A percentile compares a stretch with the other conserved stretches of the same genome.
phyloP scores from a whole-genome alignment of 106 monocot species.

The Alisma plantagoaquatica region DNA sequence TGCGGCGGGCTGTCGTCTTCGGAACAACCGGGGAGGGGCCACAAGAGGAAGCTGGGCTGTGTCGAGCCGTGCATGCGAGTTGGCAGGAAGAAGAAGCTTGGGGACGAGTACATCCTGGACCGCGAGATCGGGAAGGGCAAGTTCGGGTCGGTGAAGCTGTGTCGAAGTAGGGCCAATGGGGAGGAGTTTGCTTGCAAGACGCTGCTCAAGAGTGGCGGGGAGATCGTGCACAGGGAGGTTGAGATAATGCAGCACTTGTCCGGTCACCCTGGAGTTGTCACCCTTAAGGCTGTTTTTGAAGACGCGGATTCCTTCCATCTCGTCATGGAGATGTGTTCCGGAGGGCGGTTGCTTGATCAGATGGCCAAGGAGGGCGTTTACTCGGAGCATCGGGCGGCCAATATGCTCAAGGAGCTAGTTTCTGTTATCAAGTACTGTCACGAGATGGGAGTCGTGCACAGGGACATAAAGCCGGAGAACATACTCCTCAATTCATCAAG shows the following conservation, averaged over 20 bases:
- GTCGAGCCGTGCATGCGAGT: conserved; percentile 46
- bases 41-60: conserved; percentile 86
- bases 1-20: conserved; percentile 30
- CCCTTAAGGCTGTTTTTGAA: conserved; percentile 66
- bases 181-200: conserved; percentile 79
- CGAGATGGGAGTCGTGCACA: conserved; percentile 94
- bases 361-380: conserved; percentile 52
- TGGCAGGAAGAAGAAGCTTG: conserved; percentile 60
- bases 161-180: conserved; percentile 25
- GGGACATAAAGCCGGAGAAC: conserved; percentile 97
- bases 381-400: conserved; percentile 59
- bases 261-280: conserved; percentile 78
- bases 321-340: conserved; percentile 90
- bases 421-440: conserved; percentile 86
- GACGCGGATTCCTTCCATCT: conserved; percentile 65
- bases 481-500: conserved; percentile 56
- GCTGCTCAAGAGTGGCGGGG: conserved; percentile 72
- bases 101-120: conserved; percentile 54
- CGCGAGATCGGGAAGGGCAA: conserved; percentile 62
- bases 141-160: conserved; percentile 79
- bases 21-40: conserved; percentile 40
- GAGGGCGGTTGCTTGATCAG: conserved; percentile 66
- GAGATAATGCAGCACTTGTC: conserved; percentile 99
- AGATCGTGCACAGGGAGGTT: conserved; percentile 77
- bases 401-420: conserved; percentile 53